Evolutionary conservation across 495 filamentous ascomycete genomes (phyloP).

Genomic region (Choiromyces venosus): DNA sequence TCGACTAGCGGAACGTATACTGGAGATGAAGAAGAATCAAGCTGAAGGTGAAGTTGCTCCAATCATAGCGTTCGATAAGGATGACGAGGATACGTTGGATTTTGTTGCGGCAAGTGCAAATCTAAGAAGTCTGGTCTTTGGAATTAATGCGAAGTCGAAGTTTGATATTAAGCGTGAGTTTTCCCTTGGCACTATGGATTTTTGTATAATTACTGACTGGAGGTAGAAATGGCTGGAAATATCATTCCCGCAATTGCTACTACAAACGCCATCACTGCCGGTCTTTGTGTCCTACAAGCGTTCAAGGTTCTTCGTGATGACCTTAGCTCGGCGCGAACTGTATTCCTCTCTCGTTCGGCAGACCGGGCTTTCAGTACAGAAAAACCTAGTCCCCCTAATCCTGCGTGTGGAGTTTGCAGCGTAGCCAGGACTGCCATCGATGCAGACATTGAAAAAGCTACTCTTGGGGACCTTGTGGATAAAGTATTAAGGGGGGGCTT

Average conservation of each 20-base stretch:
- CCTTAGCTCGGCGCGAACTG: slow-evolving; percentile 48
- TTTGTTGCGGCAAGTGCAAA: slow-evolving; percentile 91
- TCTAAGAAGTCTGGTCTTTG: slow-evolving; percentile 75
- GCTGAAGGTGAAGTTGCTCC: slow-evolving; percentile 51
- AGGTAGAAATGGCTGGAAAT: slow-evolving; percentile 87
- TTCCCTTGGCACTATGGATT: not conserved
- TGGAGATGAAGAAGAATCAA: slow-evolving; percentile 53
- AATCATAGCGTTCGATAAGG: slow-evolving; percentile 87
- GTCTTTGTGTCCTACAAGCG: slow-evolving; percentile 85
- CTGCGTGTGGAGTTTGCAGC: slow-evolving; percentile 74
- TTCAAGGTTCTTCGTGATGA: slow-evolving; percentile 83
- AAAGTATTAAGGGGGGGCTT: slow-evolving; percentile 61
- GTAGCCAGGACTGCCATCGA: slow-evolving; percentile 59
- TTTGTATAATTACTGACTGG: slow-evolving; percentile 12
- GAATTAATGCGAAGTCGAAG: slow-evolving; percentile 78
- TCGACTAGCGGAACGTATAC: slow-evolving; percentile 66
- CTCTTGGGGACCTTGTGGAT: slow-evolving; percentile 74
- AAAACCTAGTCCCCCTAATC: slow-evolving; percentile 67
- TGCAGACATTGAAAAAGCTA: slow-evolving; percentile 68
- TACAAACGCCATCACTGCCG: slow-evolving; percentile 93
- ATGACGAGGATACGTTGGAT: slow-evolving; percentile 90
- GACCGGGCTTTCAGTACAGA: slow-evolving; percentile 69
- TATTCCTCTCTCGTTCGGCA: slow-evolving; percentile 70
- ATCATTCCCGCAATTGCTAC: slow-evolving; percentile 99
- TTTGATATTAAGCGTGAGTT: slow-evolving; percentile 84